phyloP scores from a whole-genome alignment of 768 basidiomycete genomes.

The Megacollybia marginata region DNA sequence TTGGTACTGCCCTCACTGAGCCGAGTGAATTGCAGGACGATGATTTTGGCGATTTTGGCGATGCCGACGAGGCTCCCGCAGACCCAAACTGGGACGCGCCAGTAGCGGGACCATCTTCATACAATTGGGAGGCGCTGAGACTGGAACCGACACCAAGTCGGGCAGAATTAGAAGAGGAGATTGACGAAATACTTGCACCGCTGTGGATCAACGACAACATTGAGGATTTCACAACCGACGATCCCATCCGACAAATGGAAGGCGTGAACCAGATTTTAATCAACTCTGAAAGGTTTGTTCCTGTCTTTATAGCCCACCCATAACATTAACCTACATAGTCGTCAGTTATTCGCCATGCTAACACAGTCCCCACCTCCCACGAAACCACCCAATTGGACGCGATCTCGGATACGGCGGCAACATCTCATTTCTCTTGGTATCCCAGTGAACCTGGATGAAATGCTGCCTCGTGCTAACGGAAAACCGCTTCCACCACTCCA shows the following conservation, averaged over 20 bases:
- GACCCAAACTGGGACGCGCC: slow-evolving; percentile 30
- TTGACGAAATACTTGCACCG: slow-evolving; percentile 59
- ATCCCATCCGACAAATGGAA: slow-evolving; percentile 71
- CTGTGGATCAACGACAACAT: slow-evolving; percentile 54
- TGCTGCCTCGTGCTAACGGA: slow-evolving; percentile 59
- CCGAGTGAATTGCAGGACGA: slow-evolving; percentile 52
- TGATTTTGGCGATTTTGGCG: slow-evolving; percentile 84
- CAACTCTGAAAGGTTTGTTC: slow-evolving; percentile 61
- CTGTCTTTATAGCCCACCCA: slow-evolving; percentile 2
- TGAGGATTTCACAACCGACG: slow-evolving; percentile 51
- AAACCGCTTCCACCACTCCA: slow-evolving; percentile 73
- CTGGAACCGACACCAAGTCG: slow-evolving; percentile 60
- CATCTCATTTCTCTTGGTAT: slow-evolving; percentile 89
- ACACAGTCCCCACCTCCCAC: slow-evolving; percentile 66
- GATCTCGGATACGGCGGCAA: slow-evolving; percentile 84
- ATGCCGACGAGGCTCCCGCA: slow-evolving; percentile 62
- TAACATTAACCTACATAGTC: slow-evolving; percentile 36
- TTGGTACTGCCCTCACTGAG: slow-evolving; percentile 38
- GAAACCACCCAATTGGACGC: slow-evolving; percentile 90
- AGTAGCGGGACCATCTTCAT: slow-evolving; percentile 34
- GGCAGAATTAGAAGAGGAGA: slow-evolving; percentile 48
- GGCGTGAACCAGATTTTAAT: slow-evolving; percentile 76
- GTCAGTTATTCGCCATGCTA: slow-evolving; percentile 68
- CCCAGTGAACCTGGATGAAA: slow-evolving; percentile 92
- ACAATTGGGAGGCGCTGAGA: slow-evolving; percentile 53